phyloP scores from a whole-genome alignment of 2,329 filamentous ascomycete species.

The Diplodia corticola region DNA sequence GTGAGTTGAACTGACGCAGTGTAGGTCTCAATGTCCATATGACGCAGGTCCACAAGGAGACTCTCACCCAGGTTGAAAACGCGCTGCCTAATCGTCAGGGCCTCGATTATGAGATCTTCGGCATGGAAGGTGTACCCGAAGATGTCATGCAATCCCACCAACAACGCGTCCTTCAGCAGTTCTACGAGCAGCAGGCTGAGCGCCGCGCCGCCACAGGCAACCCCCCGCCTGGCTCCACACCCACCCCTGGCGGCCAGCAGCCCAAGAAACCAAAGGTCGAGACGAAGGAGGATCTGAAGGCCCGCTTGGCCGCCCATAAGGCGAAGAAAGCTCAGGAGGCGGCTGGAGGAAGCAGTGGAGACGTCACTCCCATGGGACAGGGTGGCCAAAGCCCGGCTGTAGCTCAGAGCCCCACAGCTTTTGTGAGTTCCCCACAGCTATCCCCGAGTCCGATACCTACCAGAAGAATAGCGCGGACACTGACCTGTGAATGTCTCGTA shows the following conservation, averaged over 20 bases:
- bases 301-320: conserved; percentile 74
- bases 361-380: conserved; percentile 52
- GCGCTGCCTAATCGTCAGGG: conserved; percentile 82
- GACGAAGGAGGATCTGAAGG: conserved; percentile 74
- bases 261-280: conserved; percentile 66
- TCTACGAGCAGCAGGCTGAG: conserved; percentile 82
- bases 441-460: not conserved
- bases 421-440: conserved; percentile 52
- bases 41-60: conserved; percentile 98
- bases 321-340: conserved; percentile 65
- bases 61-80: conserved; percentile 84
- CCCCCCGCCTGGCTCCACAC: conserved; percentile 57
- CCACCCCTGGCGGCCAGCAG: conserved; percentile 50
- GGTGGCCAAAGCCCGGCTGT: conserved; percentile 54
- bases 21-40: conserved; percentile 91
- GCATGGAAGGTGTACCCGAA: conserved; percentile 94
- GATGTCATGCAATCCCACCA: conserved; percentile 81
- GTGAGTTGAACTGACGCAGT: conserved; percentile 25
- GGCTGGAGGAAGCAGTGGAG: conserved; percentile 42
- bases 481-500: not conserved
- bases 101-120: conserved; percentile 93
- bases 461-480: not conserved
- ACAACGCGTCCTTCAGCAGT: conserved; percentile 81
- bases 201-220: conserved; percentile 82
- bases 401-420: conserved; percentile 55